Base-by-base conservation (phyloP, 2,329 filamentous ascomycete genomes). In the Cordyceps militaris region DNA sequence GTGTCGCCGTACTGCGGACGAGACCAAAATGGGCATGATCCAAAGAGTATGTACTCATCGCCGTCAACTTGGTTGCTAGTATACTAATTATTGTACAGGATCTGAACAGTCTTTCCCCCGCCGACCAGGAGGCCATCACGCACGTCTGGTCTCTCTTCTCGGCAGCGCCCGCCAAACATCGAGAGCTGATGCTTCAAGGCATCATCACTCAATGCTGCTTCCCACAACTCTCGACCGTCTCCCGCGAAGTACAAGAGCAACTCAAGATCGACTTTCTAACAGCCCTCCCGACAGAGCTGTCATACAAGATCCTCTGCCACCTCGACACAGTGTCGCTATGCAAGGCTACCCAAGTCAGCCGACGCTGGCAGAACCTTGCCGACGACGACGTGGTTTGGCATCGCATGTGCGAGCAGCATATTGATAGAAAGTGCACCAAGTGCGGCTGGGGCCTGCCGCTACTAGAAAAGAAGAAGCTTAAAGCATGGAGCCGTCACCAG, bases 81-180 rank as follows among this genome's bases (percentile, higher is more conserved):
- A 14, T 60, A 34, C 38, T 61, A 59, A 60, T 24, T 36, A 34
- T 13, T 55, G 19, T 53, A 23, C 57, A 92, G 86, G 88, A 94
- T 71, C 83, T 97, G 54, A 88, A 93, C 65, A 85, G 82, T 48
- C 81, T 97, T 34, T 87, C 91, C 5, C 83, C 88, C 61, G 85
- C 83, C 63, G 94, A 99, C 70, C 91, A 96, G 73, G 91, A 97
- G 73, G 92, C 89, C 67, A 97, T 99, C 66, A 91, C 92, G 34
- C 93, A 97, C 67, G 92, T 97, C 57, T 99, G 94, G 94, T 96
- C 93, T 0, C 80, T 97, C 49, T 99, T 99, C 76, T 97, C 93
- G 0, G 94, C 94, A 40, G 92, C 94, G 0, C 94, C 94, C 0
- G 83, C 91, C 10, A 96, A 95, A 70, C 93, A 97, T 68, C 87